A percentile compares a stretch with the other conserved stretches of the same genome.
Conservation (phyloP, 352 stramenopile species). For the Halophytophthora polymorphica region DNA sequence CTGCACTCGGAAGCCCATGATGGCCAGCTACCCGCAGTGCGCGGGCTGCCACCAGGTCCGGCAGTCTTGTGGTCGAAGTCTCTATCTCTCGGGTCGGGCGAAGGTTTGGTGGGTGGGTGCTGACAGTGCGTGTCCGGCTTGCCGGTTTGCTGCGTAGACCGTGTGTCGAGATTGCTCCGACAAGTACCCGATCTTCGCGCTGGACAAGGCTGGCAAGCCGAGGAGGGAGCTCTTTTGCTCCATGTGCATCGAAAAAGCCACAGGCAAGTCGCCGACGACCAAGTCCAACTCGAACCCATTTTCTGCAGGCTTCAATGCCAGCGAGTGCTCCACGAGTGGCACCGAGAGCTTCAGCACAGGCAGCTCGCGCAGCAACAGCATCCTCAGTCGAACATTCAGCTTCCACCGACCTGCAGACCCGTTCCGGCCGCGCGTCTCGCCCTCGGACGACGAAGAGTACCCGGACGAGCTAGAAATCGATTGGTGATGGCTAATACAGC, state of each 20-base stretch:
- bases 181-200: constrained; percentile 26
- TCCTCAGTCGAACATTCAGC: constrained; percentile 23
- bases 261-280: constrained; percentile 4
- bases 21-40: constrained; percentile 24
- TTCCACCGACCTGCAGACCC: constrained; percentile 18
- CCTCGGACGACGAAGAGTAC: constrained; percentile 19
- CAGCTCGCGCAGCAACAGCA: constrained; percentile 18
- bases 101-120: not conserved
- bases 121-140: not conserved
- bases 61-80: not conserved
- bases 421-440: constrained; percentile 21
- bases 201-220: constrained; percentile 22
- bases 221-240: constrained; percentile 22
- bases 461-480: constrained; percentile 19
- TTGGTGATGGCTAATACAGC: constrained; percentile 11
- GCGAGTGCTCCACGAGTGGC: constrained; percentile 10
- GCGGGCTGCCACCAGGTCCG: constrained; percentile 32
- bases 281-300: not conserved
- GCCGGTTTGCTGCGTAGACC: constrained; percentile 17
- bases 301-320: constrained; percentile 8
- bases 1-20: constrained; percentile 21
- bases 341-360: constrained; percentile 18
- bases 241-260: constrained; percentile 28
- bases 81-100: too few relatives aligned
- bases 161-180: constrained; percentile 38